Evolutionary conservation across 2,329 filamentous ascomycete species (phyloP).

Genomic region (Fusarium scirpi): DNA sequence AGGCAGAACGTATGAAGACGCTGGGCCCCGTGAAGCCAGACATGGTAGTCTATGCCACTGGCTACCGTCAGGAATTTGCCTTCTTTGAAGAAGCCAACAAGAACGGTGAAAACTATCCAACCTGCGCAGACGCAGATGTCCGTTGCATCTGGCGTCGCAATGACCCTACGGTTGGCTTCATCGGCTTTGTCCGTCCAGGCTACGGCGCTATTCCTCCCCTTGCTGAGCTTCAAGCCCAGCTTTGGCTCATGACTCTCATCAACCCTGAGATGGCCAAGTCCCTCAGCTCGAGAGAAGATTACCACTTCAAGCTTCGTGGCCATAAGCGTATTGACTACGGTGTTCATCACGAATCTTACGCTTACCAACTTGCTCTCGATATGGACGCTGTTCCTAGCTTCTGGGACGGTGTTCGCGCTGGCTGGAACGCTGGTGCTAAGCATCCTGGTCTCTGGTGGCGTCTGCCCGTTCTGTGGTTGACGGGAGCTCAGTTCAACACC

Average conservation of each 20-base stretch:
- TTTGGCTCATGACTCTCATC: conserved; percentile 52
- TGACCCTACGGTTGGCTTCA: not conserved
- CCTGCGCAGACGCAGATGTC: not conserved
- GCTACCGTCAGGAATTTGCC: not conserved
- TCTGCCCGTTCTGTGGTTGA: not conserved
- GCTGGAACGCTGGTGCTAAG: not conserved
- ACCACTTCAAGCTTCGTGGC: not conserved
- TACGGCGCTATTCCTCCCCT: not conserved
- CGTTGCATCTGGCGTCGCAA: not conserved
- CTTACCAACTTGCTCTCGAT: not conserved
- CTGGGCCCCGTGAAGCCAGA: conserved; percentile 6
- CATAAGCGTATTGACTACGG: not conserved
- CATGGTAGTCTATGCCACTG: not conserved
- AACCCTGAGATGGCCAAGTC: not conserved
- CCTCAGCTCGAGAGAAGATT: not conserved
- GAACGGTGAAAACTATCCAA: not conserved
- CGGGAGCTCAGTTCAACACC: not conserved
- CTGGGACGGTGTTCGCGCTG: not conserved
- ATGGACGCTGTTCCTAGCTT: not conserved
- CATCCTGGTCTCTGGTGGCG: not conserved
- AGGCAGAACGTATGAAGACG: conserved; percentile 48
- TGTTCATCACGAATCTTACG: not conserved
- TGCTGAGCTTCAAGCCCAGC: conserved; percentile 48
- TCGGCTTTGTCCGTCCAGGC: not conserved
- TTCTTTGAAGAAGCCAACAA: not conserved